Evolutionary conservation across 345 rosid species (phyloP), one percentile per base, ranked within the genome.

Genomic region (Corchorus capsularis): DNA sequence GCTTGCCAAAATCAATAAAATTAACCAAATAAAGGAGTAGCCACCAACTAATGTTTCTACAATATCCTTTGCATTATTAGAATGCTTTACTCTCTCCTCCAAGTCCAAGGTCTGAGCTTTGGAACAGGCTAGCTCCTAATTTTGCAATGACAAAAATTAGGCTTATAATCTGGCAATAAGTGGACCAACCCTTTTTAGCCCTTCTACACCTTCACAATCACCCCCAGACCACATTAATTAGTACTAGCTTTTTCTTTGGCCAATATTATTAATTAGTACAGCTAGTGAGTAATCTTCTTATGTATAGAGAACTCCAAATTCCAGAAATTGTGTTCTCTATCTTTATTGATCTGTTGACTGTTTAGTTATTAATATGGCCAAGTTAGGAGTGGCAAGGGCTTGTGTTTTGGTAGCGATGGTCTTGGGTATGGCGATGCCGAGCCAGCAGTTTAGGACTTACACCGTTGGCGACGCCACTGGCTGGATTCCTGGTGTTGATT

Each of bases 401-500:
- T 27, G 37, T 10, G 6, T 22, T 3, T 2, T 57, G 62, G 14
- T 57, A 20, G 6, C 9, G 2, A 22, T 57, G 13, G 6, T 39
- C 43, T 55, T 22, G 22, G 20, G 62, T 4, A 20, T 20, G 35
- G 81, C 75, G 6, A 43, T 27, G 55, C 89, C 89, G n/a, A 78
- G 84, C 73, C 77, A 72, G 53, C 92, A 91, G 11, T 0, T 0
- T 19, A 81, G 89, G 1, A 88, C 77, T 75, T 89, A 88, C 83
- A 90, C 91, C 4, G 91, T 93, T 2, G 97, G 91, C 50, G 93
- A 85, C 57, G 12, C 80, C 12, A 3, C 54, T 9, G 93, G 93
- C 65, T 91, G 98, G 98, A 73, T 85, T 41, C 74, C 85, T 47
- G 91, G 98, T 17, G 13, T 46, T 12, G 97, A 90, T 75, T 93